Conservation (phyloP, 192 early-diverging fungal species). For the Coemansia sp. region DNA sequence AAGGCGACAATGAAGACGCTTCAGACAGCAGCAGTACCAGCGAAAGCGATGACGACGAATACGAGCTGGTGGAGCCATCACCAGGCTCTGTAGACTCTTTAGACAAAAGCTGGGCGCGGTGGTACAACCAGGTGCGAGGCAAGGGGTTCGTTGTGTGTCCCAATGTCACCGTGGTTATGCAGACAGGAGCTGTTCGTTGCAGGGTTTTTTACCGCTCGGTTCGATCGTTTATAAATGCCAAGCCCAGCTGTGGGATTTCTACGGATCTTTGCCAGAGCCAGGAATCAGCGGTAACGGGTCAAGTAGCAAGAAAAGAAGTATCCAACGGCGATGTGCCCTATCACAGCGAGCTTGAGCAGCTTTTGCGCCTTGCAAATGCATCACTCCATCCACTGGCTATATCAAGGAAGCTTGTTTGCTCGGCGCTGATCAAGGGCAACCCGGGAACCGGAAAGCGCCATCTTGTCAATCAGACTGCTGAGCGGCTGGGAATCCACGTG, state of each 20-base stretch:
- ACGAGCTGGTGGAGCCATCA: neutral
- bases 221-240: neutral
- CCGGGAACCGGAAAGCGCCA: conserved; percentile 83
- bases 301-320: neutral
- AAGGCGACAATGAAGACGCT: conserved; percentile 14
- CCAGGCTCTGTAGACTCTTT: neutral
- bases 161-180: conserved; percentile 44
- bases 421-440: conserved; percentile 76
- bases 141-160: conserved; percentile 33
- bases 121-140: conserved; percentile 31
- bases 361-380: conserved; percentile 66
- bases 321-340: conserved; percentile 19
- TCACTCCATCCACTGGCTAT: conserved; percentile 74
- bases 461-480: conserved; percentile 64
- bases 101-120: conserved; percentile 31
- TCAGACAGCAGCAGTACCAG: conserved; percentile 6
- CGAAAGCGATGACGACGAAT: neutral
- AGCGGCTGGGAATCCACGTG: conserved; percentile 75
- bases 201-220: conserved; percentile 42
- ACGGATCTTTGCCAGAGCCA: neutral
- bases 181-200: conserved; percentile 32
- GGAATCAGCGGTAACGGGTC: neutral
- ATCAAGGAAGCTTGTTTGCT: conserved; percentile 69
- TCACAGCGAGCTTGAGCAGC: conserved; percentile 16
- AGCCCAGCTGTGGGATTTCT: neutral